These are phyloP conservation scores for Sporobolus alterniflorus DNA, from an alignment of 202 grass and related monocot genomes.

Conservation along the genomic window DNA sequence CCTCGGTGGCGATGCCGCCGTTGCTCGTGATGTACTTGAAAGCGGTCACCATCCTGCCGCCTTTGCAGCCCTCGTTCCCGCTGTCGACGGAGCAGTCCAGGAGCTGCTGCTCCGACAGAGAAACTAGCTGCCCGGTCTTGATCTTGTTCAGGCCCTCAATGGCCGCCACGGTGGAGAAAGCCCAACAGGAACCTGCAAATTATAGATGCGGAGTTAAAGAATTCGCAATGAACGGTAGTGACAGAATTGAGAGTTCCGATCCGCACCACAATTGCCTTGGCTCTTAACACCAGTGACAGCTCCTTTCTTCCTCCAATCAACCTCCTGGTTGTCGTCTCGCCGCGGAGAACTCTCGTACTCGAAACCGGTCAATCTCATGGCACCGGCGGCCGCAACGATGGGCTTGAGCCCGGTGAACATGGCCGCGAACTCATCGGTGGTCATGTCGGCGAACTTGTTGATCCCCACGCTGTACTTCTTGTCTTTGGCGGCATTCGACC, in stretches of 20 bases:
- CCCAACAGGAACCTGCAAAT: conserved; percentile 11
- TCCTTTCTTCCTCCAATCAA: conserved; percentile 14
- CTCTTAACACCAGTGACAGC: neutral
- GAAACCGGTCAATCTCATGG: neutral
- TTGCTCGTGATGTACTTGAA: conserved; percentile 21
- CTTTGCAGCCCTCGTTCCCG: neutral
- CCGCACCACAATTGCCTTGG: conserved; percentile 8
- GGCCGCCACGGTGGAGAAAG: neutral
- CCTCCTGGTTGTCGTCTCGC: neutral
- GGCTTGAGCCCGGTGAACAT: neutral
- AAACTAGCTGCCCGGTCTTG: neutral
- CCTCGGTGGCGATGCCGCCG: conserved; percentile 27
- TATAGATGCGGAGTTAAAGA: no score
- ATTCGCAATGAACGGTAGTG: no score
- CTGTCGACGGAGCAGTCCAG: neutral
- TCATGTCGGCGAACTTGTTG: conserved; percentile 13
- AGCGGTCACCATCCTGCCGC: conserved; percentile 12
- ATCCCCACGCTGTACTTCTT: neutral
- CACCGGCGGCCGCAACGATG: neutral
- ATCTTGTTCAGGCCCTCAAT: no score
- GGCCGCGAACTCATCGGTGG: neutral
- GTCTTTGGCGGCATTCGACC: neutral
- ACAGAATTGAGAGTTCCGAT: no score
- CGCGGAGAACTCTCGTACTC: neutral
- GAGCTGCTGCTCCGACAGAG: conserved; percentile 1